A percentile compares a stretch with the other conserved stretches of the same genome.
Evolutionary conservation across 176 grass and related monocot species (phyloP).

Genomic region (Carex scoparia): DNA sequence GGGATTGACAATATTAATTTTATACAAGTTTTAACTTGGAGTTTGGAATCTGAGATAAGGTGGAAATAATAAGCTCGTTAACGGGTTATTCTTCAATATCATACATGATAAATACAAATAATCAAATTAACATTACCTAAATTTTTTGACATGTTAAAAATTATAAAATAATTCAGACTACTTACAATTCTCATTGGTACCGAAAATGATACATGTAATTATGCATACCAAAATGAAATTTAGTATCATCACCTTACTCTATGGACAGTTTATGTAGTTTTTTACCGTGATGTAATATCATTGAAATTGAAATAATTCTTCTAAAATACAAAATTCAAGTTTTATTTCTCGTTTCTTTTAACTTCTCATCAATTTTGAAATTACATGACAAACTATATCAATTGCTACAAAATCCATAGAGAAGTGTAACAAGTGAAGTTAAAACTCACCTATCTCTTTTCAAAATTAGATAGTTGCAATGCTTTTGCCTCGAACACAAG

Average conservation of each 20-base stretch:
- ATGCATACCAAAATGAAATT: background rate
- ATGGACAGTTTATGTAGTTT: background rate
- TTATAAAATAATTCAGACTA: too few species aligned
- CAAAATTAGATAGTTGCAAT: conserved; percentile 40
- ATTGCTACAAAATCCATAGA: background rate
- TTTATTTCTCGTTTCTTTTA: background rate
- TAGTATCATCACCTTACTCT: background rate
- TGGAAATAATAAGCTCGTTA: too few species aligned
- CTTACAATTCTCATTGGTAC: too few species aligned
- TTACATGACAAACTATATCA: background rate
- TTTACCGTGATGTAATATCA: background rate
- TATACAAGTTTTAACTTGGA: too few species aligned
- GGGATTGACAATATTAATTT: too few species aligned
- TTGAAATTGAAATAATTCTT: background rate
- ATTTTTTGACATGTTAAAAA: too few species aligned
- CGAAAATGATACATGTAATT: background rate
- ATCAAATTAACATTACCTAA: too few species aligned
- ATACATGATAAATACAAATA: too few species aligned
- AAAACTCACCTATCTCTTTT: conserved; percentile 30
- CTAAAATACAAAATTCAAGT: background rate
- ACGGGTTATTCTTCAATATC: too few species aligned
- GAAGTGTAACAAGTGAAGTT: background rate
- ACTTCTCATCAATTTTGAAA: background rate
- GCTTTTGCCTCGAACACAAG: conserved; percentile 65
- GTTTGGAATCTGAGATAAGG: too few species aligned